Percentiles rank a stretch among this genome's conserved stretches.
These are phyloP conservation scores for Podospora comata DNA, from an alignment of 495 filamentous ascomycete species.

Conservation along the genomic window DNA sequence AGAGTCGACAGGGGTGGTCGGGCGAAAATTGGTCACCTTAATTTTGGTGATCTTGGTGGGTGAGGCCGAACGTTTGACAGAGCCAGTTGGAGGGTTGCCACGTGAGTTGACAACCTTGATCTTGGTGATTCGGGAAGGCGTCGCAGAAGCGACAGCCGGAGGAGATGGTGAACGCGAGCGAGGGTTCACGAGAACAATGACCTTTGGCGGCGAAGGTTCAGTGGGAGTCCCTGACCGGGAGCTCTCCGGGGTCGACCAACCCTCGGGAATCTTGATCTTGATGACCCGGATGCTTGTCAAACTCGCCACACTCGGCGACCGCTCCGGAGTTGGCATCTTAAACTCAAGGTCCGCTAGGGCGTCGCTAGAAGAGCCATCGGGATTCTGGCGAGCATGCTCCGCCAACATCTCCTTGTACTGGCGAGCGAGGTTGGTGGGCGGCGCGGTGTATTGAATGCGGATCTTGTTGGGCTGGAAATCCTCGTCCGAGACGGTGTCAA, in stretches of 20 bases:
- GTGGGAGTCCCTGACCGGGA: neutral
- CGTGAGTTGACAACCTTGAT: neutral
- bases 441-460: constrained; percentile 21
- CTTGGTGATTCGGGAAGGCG: neutral
- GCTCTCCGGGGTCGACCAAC: neutral
- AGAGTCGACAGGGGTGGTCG: neutral
- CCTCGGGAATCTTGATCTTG: constrained; percentile 20
- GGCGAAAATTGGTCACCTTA: neutral
- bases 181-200: constrained; percentile 17
- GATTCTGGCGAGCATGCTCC: neutral
- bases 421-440: neutral
- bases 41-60: neutral
- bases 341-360: neutral
- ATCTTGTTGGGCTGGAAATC: constrained; percentile 24
- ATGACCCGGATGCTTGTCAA: constrained; percentile 16
- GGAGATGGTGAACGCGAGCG: constrained; percentile 8
- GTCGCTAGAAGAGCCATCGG: neutral
- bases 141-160: neutral
- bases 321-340: constrained; percentile 9
- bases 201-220: neutral
- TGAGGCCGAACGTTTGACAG: neutral
- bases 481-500: neutral
- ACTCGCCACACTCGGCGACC: neutral
- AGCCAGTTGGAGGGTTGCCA: neutral
- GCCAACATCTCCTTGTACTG: neutral